Conservation (phyloP, 2,329 filamentous ascomycete genomes). For the Didymella sp. region DNA sequence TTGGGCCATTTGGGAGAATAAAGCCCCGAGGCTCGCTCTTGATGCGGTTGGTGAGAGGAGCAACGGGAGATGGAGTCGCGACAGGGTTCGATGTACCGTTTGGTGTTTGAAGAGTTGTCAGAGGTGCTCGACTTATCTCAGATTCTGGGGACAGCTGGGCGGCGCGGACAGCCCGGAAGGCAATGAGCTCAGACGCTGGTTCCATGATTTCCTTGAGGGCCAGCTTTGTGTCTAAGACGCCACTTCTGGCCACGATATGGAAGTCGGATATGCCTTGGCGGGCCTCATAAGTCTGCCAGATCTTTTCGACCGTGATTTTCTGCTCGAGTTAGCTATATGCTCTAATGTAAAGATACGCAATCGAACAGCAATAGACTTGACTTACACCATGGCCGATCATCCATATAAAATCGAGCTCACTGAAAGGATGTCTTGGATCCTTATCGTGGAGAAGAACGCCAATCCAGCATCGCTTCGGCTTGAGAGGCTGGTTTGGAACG, state of each 20-base stretch:
- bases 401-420: constrained; percentile 46
- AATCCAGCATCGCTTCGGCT: constrained; percentile 41
- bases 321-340: constrained; percentile 2
- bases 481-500: constrained; percentile 27
- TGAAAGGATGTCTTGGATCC: constrained; percentile 15
- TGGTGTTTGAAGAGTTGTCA: neutral
- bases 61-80: neutral
- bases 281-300: constrained; percentile 26
- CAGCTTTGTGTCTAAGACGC: neutral
- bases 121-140: neutral
- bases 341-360: too few relatives aligned
- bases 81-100: neutral
- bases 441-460: constrained; percentile 42
- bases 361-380: neutral
- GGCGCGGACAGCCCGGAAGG: constrained; percentile 6
- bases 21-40: neutral
- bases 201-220: constrained; percentile 6
- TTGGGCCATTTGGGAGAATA: too few relatives aligned
- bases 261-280: constrained; percentile 17
- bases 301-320: constrained; percentile 32
- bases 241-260: constrained; percentile 28
- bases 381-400: constrained; percentile 45
- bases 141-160: neutral
- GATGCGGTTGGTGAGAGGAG: neutral
- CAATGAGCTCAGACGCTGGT: neutral